These are phyloP conservation scores for Sugiyamaella pinicola DNA, from an alignment of 1,139 yeast species.

Conservation along the genomic window DNA sequence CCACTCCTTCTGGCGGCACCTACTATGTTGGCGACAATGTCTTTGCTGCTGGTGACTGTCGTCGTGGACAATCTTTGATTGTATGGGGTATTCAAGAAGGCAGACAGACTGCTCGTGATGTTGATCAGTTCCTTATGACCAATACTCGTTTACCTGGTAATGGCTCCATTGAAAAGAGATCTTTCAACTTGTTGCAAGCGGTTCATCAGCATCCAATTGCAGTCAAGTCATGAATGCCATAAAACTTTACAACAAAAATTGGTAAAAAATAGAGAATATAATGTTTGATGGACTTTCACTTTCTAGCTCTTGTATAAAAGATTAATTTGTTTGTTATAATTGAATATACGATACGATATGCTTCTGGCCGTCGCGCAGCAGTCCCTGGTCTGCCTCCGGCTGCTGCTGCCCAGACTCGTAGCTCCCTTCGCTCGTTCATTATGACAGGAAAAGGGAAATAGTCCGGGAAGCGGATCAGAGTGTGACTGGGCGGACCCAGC, in stretches of 20 bases:
- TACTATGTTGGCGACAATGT: slow-evolving; percentile 72
- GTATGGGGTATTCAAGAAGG: slow-evolving; percentile 99
- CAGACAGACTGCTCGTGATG: slow-evolving; percentile 95
- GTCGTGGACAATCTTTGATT: slow-evolving; percentile 97
- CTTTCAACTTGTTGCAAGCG: slow-evolving; percentile 50
- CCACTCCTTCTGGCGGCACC: slow-evolving; percentile 48
- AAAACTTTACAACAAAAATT: background rate
- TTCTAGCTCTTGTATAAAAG: slow-evolving; percentile 8
- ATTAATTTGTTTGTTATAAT: background rate
- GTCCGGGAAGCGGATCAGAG: no score
- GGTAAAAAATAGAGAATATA: background rate
- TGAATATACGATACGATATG: slow-evolving; percentile 16
- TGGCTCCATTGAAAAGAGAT: slow-evolving; percentile 87
- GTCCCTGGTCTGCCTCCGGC: no score
- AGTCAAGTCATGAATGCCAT: slow-evolving; percentile 5
- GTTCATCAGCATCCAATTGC: slow-evolving; percentile 1
- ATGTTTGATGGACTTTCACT: slow-evolving; percentile 8
- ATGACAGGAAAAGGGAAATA: no score
- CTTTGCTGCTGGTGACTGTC: slow-evolving; percentile 97
- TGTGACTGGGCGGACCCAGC: no score
- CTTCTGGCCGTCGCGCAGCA: no score
- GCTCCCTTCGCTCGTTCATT: no score
- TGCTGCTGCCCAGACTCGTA: no score
- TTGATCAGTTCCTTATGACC: slow-evolving; percentile 79
- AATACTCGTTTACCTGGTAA: slow-evolving; percentile 85